Conservation (phyloP, 352 stramenopile genomes). For the Phytophthora citricola region DNA sequence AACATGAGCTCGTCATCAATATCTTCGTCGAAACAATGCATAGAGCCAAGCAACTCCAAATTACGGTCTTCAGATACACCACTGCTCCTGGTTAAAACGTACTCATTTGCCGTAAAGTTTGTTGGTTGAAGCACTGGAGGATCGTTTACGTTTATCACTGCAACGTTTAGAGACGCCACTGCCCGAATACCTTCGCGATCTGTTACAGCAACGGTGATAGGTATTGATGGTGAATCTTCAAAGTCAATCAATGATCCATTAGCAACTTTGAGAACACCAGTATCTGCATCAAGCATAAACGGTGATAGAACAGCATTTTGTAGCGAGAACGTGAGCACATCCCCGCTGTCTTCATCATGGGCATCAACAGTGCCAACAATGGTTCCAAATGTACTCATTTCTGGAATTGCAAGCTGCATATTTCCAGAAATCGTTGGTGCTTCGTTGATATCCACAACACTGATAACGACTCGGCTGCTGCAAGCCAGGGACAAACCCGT, state of each 20-base stretch:
- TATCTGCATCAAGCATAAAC: constrained; percentile 22
- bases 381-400: constrained; percentile 33
- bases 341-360: constrained; percentile 22
- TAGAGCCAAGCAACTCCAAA: constrained; percentile 39
- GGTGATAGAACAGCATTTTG: neutral
- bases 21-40: constrained; percentile 65
- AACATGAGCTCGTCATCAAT: constrained; percentile 43
- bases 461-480: constrained; percentile 48
- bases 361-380: constrained; percentile 22
- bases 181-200: constrained; percentile 26
- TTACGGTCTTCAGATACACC: constrained; percentile 4
- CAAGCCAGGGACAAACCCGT: constrained; percentile 46
- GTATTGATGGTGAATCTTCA: constrained; percentile 15
- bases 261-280: constrained; percentile 17
- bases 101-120: constrained; percentile 36
- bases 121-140: constrained; percentile 20
- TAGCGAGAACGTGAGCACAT: constrained; percentile 26
- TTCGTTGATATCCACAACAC: constrained; percentile 62
- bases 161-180: constrained; percentile 16
- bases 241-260: constrained; percentile 26
- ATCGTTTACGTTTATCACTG: constrained; percentile 28
- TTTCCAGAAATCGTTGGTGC: constrained; percentile 32
- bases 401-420: constrained; percentile 26
- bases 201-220: constrained; percentile 15
- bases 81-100: neutral